Evolutionary conservation across 1,139 yeast species (phyloP).

Genomic region (Saccharomyces hybrid): DNA sequence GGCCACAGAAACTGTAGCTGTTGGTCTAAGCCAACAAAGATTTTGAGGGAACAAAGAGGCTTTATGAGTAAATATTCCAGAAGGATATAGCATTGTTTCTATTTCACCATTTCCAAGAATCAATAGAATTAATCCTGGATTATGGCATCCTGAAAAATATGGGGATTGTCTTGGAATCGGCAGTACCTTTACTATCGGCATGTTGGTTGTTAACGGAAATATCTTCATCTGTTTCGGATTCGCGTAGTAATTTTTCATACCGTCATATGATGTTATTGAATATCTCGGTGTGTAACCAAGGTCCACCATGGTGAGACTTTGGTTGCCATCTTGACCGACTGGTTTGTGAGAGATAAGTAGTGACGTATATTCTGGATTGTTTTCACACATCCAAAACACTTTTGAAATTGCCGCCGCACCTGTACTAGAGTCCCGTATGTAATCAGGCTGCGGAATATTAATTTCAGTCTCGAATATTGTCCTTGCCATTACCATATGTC

Average conservation of each 20-base stretch:
- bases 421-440: conserved; percentile 9
- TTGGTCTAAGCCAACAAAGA: conserved; percentile 70
- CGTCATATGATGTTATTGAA: conserved; percentile 71
- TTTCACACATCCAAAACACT: conserved; percentile 66
- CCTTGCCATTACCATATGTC: conserved; percentile 66
- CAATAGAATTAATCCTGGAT: conserved; percentile 54
- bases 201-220: conserved; percentile 42
- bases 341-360: conserved; percentile 63
- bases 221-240: conserved; percentile 53
- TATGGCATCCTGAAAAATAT: conserved; percentile 62
- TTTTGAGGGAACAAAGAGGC: conserved; percentile 71
- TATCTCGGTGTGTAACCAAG: conserved; percentile 78
- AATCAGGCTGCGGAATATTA: conserved; percentile 42
- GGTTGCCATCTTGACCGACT: conserved; percentile 35
- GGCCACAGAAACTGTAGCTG: conserved; percentile 49
- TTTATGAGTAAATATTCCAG: conserved; percentile 48
- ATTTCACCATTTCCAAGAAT: conserved; percentile 54
- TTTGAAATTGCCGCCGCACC: conserved; percentile 33
- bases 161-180: conserved; percentile 53
- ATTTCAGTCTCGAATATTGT: conserved; percentile 59
- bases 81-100: conserved; percentile 46
- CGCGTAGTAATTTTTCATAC: conserved; percentile 71
- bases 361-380: conserved; percentile 73
- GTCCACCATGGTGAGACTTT: conserved; percentile 57
- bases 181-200: conserved; percentile 41